phyloP scores from a whole-genome alignment of 176 grass and related monocot species.

The Zoysia pacifica region DNA sequence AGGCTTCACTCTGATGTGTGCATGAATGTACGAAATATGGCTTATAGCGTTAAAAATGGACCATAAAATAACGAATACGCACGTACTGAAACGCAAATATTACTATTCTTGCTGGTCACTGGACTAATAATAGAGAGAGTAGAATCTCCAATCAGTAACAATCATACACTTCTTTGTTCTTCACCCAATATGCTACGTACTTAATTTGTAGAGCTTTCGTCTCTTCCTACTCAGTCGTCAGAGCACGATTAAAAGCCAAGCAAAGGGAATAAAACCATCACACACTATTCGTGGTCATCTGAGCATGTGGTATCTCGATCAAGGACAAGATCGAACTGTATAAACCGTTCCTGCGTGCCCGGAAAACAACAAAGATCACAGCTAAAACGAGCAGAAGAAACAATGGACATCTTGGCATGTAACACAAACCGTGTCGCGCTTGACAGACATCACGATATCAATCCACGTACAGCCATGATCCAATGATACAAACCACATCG shows the following conservation, averaged over 20 bases:
- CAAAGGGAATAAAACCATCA: slow-evolving; percentile 38
- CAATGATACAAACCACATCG: slow-evolving; percentile 16
- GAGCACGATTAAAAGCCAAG: slow-evolving; percentile 15
- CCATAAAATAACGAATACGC: slow-evolving; percentile 39
- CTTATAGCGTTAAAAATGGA: background rate
- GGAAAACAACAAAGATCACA: slow-evolving; percentile 39
- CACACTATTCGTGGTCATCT: slow-evolving; percentile 21
- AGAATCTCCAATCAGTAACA: background rate
- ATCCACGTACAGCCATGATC: slow-evolving; percentile 3
- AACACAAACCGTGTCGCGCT: background rate
- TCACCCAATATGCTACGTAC: slow-evolving; percentile 8
- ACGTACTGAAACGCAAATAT: background rate
- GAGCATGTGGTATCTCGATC: slow-evolving; percentile 21
- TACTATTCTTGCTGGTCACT: background rate
- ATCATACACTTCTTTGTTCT: slow-evolving; percentile 19
- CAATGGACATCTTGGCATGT: slow-evolving; percentile 38
- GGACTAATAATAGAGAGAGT: background rate
- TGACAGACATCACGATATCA: slow-evolving; percentile 8
- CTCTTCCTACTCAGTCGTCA: no score
- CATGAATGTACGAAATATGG: background rate
- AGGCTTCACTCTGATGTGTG: background rate
- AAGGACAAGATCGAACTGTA: slow-evolving; percentile 29
- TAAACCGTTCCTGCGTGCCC: slow-evolving; percentile 15
- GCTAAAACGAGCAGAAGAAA: slow-evolving; percentile 42
- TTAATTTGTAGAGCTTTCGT: background rate